These are phyloP conservation scores for Diaporthe vaccinii DNA, from an alignment of 2,329 filamentous ascomycete species.

Conservation along the genomic window DNA sequence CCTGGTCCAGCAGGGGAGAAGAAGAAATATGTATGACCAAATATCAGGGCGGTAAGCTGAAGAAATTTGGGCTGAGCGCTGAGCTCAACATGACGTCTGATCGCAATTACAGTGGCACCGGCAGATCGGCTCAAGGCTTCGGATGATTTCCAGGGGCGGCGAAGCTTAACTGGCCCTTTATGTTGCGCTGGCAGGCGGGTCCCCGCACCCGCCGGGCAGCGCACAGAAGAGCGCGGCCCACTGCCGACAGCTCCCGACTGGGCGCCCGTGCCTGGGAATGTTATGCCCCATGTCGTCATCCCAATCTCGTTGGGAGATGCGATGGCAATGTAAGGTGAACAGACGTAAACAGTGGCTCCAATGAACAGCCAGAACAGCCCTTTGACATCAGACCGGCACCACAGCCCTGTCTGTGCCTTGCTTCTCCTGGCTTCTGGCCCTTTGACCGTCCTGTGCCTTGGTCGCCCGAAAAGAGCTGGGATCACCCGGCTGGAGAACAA, in stretches of 20 bases:
- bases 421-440: not conserved
- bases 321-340: not conserved
- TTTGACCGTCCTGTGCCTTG: not conserved
- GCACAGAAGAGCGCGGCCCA: not conserved
- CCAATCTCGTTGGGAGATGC: not conserved
- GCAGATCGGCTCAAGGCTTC: conserved; percentile 13
- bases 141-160: conserved; percentile 23
- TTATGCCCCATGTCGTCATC: conserved; percentile 17
- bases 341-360: conserved; percentile 1
- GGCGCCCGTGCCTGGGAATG: conserved; percentile 23
- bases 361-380: not conserved
- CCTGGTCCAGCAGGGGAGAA: not conserved
- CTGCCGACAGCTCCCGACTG: conserved; percentile 4
- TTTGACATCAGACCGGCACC: conserved; percentile 24
- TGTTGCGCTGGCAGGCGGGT: not conserved
- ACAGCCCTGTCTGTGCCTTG: conserved; percentile 8
- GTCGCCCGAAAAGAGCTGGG: not conserved
- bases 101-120: not conserved
- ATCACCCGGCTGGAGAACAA: conserved; percentile 1
- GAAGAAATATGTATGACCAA: not conserved
- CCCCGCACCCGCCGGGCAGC: not conserved
- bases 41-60: not conserved
- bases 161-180: conserved; percentile 22
- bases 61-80: conserved; percentile 6
- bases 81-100: conserved; percentile 29